phyloP scores from a whole-genome alignment of 2,329 filamentous ascomycete genomes.

The Nigrograna mackinnonii region DNA sequence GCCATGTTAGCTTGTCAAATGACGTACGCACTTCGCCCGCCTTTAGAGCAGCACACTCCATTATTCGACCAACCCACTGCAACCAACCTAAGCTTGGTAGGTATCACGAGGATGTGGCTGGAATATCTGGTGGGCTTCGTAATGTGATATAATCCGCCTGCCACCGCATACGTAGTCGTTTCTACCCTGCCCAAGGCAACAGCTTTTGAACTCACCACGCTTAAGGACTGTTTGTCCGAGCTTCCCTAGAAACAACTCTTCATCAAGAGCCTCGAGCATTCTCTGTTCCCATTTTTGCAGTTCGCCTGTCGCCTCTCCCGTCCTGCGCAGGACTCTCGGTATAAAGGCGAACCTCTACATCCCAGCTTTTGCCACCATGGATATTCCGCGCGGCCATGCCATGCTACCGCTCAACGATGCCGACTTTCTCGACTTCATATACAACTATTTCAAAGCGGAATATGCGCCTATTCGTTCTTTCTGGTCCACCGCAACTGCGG shows the following conservation, averaged over 20 bases:
- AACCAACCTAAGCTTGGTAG: constrained; percentile 2
- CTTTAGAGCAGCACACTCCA: not conserved
- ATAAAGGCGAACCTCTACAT: too few relatives aligned
- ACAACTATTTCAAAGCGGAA: constrained; percentile 43
- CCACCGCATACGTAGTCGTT: constrained; percentile 20
- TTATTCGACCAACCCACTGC: constrained; percentile 3
- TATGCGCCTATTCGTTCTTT: constrained; percentile 41
- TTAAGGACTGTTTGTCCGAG: too few relatives aligned
- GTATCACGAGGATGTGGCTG: constrained; percentile 33
- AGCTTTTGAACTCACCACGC: too few relatives aligned
- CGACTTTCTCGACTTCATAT: constrained; percentile 39
- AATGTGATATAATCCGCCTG: constrained; percentile 14
- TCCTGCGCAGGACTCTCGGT: too few relatives aligned
- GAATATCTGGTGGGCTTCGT: constrained; percentile 19
- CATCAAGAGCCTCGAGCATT: too few relatives aligned
- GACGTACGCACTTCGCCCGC: constrained; percentile 6
- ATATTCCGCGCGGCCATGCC: constrained; percentile 36
- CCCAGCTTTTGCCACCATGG: constrained; percentile 22
- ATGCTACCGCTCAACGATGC: constrained; percentile 33
- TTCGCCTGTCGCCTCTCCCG: too few relatives aligned
- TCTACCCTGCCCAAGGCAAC: constrained; percentile 29
- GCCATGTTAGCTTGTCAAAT: constrained; percentile 7
- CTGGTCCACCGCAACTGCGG: constrained; percentile 38
- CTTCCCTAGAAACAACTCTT: too few relatives aligned
- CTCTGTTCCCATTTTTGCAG: too few relatives aligned